A percentile compares a stretch with the other conserved stretches of the same genome.
Conservation (phyloP, 768 basidiomycete species). For the Symmetrospora coprosmae region DNA sequence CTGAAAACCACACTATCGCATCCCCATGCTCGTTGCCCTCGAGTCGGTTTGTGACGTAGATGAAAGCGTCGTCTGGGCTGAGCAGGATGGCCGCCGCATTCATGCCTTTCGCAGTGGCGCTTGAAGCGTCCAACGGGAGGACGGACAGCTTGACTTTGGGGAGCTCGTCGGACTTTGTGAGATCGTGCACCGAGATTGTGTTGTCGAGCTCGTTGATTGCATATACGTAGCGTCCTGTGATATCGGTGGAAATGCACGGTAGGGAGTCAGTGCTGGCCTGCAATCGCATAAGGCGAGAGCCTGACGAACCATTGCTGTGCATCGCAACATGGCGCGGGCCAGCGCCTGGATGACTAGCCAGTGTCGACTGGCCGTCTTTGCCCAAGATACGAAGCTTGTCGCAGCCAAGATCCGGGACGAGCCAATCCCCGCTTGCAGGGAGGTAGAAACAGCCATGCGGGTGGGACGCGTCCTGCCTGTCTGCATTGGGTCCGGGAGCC, state of each 20-base stretch:
- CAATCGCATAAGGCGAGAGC: background rate
- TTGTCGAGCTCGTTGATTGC: conserved; percentile 55
- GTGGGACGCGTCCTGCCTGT: conserved; percentile 58
- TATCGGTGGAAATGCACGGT: background rate
- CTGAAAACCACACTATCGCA: conserved; percentile 53
- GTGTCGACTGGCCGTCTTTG: conserved; percentile 43
- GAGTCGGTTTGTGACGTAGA: conserved; percentile 64
- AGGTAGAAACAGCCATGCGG: conserved; percentile 58
- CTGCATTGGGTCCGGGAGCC: conserved; percentile 52
- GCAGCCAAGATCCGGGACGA: conserved; percentile 61
- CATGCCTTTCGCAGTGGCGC: conserved; percentile 31
- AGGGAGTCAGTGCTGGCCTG: background rate
- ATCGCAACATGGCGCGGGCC: conserved; percentile 60
- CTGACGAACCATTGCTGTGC: conserved; percentile 43
- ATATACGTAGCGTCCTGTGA: conserved; percentile 50
- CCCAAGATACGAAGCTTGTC: conserved; percentile 53
- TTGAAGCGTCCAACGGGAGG: background rate
- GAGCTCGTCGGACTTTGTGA: conserved; percentile 42
- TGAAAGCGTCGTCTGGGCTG: conserved; percentile 44
- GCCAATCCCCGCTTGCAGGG: conserved; percentile 45
- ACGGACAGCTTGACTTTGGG: conserved; percentile 5
- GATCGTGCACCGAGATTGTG: conserved; percentile 46
- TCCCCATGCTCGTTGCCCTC: conserved; percentile 58
- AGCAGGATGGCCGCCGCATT: conserved; percentile 55
- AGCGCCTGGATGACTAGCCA: conserved; percentile 44